A percentile compares a stretch with the other conserved stretches of the same genome.
phyloP scores from a whole-genome alignment of 345 rosid species.

The Ricinus communis region DNA sequence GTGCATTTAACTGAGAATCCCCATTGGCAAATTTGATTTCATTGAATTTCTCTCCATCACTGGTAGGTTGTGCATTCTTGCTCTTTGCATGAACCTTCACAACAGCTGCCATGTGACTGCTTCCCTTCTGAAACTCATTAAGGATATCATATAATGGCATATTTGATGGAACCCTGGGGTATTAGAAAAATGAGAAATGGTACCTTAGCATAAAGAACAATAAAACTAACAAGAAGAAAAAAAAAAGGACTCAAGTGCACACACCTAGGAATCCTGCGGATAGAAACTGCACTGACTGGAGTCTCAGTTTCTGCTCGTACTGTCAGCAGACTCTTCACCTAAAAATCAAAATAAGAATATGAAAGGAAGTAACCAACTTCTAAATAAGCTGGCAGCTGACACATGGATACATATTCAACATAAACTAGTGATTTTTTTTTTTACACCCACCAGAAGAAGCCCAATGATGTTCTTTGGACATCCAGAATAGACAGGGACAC shows the following conservation, averaged over 20 bases:
- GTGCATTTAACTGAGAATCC: constrained; percentile 12
- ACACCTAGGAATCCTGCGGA: constrained; percentile 32
- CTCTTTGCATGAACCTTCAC: constrained; percentile 13
- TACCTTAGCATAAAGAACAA: constrained; percentile 5
- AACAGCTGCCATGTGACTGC: constrained; percentile 35
- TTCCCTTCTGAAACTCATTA: constrained; percentile 34
- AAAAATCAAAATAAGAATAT: background rate
- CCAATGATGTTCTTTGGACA: constrained; percentile 31
- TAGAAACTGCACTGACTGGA: constrained; percentile 35
- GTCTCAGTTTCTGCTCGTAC: constrained; percentile 34
- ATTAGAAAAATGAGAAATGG: constrained; percentile 20
- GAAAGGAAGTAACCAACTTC: constrained; percentile 1
- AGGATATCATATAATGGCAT: constrained; percentile 33
- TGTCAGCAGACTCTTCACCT: constrained; percentile 37
- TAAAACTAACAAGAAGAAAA: constrained; percentile 6
- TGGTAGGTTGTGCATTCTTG: background rate
- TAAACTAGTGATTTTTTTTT: background rate
- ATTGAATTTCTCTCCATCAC: constrained; percentile 19
- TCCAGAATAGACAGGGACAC: constrained; percentile 31
- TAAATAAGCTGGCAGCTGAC: constrained; percentile 7
- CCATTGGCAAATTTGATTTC: constrained; percentile 10
- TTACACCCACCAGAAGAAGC: constrained; percentile 30
- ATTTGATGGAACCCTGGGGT: constrained; percentile 26
- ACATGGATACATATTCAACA: background rate
- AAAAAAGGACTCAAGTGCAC: background rate